phyloP scores from a whole-genome alignment of 192 early-diverging fungal species.

The Podochytrium sp. region DNA sequence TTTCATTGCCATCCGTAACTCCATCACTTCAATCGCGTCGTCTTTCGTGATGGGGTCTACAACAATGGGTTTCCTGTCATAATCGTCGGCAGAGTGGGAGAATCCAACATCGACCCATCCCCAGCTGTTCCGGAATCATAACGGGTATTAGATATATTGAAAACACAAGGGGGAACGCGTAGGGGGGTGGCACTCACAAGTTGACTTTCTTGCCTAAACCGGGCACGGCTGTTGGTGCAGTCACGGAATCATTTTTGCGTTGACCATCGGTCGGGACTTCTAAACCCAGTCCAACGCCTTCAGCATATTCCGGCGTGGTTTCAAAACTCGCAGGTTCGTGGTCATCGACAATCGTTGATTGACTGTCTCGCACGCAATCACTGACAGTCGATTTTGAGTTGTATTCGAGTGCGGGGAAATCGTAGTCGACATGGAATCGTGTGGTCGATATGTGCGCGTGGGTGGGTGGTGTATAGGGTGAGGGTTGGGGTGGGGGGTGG shows the following conservation, averaged over 20 bases:
- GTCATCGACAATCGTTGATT: conserved; percentile 23
- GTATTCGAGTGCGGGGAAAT: not conserved
- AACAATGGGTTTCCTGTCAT: conserved; percentile 22
- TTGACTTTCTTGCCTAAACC: conserved; percentile 18
- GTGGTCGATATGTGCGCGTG: not conserved
- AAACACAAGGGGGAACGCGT: not conserved
- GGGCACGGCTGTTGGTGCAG: not conserved
- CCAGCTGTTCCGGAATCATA: conserved; percentile 15
- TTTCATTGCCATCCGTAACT: conserved; percentile 29
- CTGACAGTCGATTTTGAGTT: not conserved
- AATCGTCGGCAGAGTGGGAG: conserved; percentile 28
- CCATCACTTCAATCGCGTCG: conserved; percentile 30
- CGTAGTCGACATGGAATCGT: not conserved
- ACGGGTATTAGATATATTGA: not conserved
- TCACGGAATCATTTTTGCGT: not conserved
- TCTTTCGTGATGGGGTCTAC: conserved; percentile 30
- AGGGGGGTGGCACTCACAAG: conserved; percentile 9
- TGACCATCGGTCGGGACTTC: not conserved
- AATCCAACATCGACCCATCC: conserved; percentile 36
- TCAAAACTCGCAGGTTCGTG: not conserved
- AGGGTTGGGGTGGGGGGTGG: not conserved
- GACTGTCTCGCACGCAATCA: conserved; percentile 10
- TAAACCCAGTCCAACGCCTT: not conserved
- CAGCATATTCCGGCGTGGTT: not conserved
- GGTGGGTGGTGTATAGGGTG: not conserved